Conservation (phyloP, 495 filamentous ascomycete genomes). For the Penicillium manginii region DNA sequence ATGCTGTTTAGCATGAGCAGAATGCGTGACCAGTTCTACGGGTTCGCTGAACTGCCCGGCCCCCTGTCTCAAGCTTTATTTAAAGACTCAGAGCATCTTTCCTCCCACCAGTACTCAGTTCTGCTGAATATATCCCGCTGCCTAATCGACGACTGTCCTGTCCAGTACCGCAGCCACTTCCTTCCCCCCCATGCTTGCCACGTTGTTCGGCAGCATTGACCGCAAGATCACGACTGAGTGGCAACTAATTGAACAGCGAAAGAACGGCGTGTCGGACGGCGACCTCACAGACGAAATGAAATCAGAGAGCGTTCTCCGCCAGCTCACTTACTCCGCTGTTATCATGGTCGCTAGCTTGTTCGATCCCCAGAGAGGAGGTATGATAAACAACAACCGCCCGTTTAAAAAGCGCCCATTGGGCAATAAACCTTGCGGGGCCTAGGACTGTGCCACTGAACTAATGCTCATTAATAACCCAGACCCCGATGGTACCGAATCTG, state of each 20-base stretch:
- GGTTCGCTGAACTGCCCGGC: conserved; percentile 78
- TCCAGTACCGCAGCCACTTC: conserved; percentile 74
- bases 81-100: conserved; percentile 79
- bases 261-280: conserved; percentile 64
- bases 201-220: conserved; percentile 84
- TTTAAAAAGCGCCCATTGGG: not conserved
- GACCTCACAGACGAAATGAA: conserved; percentile 95
- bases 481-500: conserved; percentile 44
- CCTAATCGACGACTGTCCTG: conserved; percentile 88
- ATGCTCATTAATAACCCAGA: conserved; percentile 24
- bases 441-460: not conserved
- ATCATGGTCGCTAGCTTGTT: conserved; percentile 87
- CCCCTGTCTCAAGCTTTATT: conserved; percentile 86
- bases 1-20: conserved; percentile 92
- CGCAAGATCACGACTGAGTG: conserved; percentile 85
- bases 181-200: conserved; percentile 79
- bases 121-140: conserved; percentile 83
- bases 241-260: conserved; percentile 66
- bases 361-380: conserved; percentile 67
- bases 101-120: conserved; percentile 89
- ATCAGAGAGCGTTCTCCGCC: conserved; percentile 92
- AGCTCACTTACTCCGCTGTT: conserved; percentile 88
- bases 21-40: conserved; percentile 86
- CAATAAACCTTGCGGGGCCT: not conserved
- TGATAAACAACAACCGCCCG: conserved; percentile 4